A percentile compares a stretch with the other conserved stretches of the same genome.
Evolutionary conservation across 1,284 basidiomycete genomes (phyloP).

Genomic region (Moesziomyces sp.): DNA sequence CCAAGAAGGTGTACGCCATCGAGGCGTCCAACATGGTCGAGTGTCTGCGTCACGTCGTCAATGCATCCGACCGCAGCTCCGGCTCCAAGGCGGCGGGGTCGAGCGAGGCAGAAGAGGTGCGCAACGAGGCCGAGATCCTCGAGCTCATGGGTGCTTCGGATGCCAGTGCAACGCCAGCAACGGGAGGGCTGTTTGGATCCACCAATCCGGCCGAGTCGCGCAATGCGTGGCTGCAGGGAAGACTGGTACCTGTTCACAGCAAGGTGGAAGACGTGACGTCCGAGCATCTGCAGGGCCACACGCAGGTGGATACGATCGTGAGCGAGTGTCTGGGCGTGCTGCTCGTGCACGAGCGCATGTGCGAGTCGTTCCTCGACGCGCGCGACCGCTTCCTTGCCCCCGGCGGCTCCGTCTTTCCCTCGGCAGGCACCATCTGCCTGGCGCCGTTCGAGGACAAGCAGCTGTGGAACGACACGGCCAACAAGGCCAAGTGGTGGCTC

Average conservation of each 20-base stretch:
- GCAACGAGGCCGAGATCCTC: conserved; percentile 39
- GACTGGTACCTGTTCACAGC: conserved; percentile 52
- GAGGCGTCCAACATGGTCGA: conserved; percentile 71
- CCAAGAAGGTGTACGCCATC: conserved; percentile 70
- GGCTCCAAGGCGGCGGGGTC: conserved; percentile 12
- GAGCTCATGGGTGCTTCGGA: conserved; percentile 42
- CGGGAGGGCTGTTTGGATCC: conserved; percentile 3
- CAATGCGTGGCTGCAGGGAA: conserved; percentile 53
- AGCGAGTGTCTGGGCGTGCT: conserved; percentile 72
- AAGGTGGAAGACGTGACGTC: conserved; percentile 63
- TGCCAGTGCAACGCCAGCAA: conserved; percentile 4
- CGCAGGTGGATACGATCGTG: conserved; percentile 71
- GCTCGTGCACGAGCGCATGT: conserved; percentile 72
- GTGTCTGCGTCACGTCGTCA: conserved; percentile 69
- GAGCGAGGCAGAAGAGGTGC: conserved; percentile 44
- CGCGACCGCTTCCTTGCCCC: conserved; percentile 70
- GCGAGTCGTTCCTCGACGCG: conserved; percentile 71
- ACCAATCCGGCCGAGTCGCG: conserved; percentile 27
- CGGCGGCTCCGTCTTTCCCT: conserved; percentile 70
- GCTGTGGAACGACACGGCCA: conserved; percentile 70
- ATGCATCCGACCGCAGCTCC: conserved; percentile 43
- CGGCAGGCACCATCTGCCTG: conserved; percentile 70
- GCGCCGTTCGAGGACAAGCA: conserved; percentile 70
- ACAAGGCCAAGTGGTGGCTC: conserved; percentile 68
- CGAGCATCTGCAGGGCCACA: conserved; percentile 32